Base-by-base conservation (phyloP, 2,329 filamentous ascomycete species). In the Fusarium succisae region DNA sequence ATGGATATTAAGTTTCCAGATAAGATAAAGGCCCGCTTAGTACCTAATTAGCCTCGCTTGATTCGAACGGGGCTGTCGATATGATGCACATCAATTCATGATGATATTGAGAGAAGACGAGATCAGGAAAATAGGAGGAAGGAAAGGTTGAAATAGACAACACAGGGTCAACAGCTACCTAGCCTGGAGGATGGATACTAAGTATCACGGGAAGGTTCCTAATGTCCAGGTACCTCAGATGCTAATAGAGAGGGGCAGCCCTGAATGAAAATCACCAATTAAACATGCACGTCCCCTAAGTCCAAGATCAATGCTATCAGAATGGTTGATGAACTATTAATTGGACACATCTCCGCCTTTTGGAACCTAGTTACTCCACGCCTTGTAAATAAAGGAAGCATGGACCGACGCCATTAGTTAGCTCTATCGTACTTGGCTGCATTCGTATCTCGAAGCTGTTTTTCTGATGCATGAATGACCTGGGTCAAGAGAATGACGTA, bases 201-300 rank as follows among this genome's bases (percentile, higher is more conserved):
- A 56, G 30, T 45, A 51, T 51, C 65, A 41, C 39, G 35, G 57
- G 39, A 48, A 59, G 43, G 22, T 30, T 51, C 24, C 43, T 20
- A 59, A 51, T 51, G 43, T 22, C 30, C 35, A 37, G 41, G 56
- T 61, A 56, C 22, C 28, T 43, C n/a, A 35, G 30, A 30, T 43
- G 39, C 24, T 61, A 35, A 24, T 47, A 35, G 28, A 41, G 58
- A 50, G 59, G 44, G 63, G 63, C 60, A 64, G 35, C 41, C 20
- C 51, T 67, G 22, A 15, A 61, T 41, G 32, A 39, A 41, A 70
- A 70, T 70, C 59, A 54, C 59, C 53, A 66, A 70, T 69, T 53
- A 58, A 58, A 38, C 32, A 20, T 45, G 63, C 66, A 69, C 44
- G 57, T 54, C 59, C 67, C 64, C 44, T 18, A 26, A 28, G 38